These are phyloP conservation scores for Davidsoniella virescens DNA, from an alignment of 2,329 filamentous ascomycete genomes.

Conservation along the genomic window DNA sequence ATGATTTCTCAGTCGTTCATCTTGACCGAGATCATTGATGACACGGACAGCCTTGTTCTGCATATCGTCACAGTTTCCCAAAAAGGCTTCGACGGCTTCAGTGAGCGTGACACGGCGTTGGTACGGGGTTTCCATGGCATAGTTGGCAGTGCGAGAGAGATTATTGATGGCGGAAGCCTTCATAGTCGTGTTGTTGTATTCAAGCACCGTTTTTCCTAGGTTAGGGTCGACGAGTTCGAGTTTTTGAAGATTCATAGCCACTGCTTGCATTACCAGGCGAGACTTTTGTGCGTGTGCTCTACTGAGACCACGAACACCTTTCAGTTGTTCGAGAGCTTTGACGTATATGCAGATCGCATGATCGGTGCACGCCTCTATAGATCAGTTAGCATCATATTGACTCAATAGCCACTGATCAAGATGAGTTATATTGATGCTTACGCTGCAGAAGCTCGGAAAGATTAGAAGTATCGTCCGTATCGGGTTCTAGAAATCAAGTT, in stretches of 20 bases:
- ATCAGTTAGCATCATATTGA: background rate
- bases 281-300: constrained; percentile 1
- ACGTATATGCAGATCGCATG: constrained; percentile 22
- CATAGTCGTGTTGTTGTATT: background rate
- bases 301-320: constrained; percentile 1
- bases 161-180: no score
- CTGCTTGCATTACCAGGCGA: constrained; percentile 2
- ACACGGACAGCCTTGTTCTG: background rate
- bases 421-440: background rate
- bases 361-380: constrained; percentile 8
- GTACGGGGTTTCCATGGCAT: no score
- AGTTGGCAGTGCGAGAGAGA: no score
- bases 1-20: constrained; percentile 4
- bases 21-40: constrained; percentile 7
- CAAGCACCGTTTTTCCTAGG: constrained; percentile 5
- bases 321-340: constrained; percentile 20
- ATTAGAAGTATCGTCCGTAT: background rate
- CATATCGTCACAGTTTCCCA: constrained; percentile 3
- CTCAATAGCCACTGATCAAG: background rate
- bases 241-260: constrained; percentile 7
- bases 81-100: constrained; percentile 4
- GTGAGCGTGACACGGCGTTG: background rate
- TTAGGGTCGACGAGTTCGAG: constrained; percentile 8
- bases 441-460: constrained; percentile 6
- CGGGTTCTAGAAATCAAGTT: background rate